A percentile compares a stretch with the other conserved stretches of the same genome.
Evolutionary conservation across 2,329 filamentous ascomycete species (phyloP).

Genomic region (Colletotrichum agaves): DNA sequence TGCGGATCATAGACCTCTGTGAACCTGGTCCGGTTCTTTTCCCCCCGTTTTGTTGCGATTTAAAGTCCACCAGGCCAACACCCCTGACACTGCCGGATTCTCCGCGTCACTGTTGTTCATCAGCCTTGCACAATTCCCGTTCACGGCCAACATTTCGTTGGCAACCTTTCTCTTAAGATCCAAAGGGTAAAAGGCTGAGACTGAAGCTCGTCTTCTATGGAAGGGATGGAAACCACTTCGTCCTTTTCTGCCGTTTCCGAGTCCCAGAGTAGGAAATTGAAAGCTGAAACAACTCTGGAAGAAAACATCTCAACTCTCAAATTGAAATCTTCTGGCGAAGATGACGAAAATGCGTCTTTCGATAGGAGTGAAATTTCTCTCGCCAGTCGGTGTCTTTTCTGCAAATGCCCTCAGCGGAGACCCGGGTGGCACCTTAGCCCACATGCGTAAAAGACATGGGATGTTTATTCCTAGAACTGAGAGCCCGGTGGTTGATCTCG

Average conservation of each 20-base stretch:
- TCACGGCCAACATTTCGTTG: too few species aligned
- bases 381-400: not conserved
- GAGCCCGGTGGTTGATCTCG: not conserved
- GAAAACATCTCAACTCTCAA: not conserved
- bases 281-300: fast-evolving
- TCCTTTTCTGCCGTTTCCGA: too few species aligned
- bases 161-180: too few species aligned
- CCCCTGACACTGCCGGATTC: not conserved
- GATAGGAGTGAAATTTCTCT: not conserved
- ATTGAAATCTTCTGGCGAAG: not conserved
- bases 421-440: not conserved
- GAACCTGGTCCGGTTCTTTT: not conserved
- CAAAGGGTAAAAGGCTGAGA: too few species aligned
- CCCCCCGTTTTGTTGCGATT: too few species aligned
- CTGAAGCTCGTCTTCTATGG: too few species aligned
- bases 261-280: too few species aligned
- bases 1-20: not conserved
- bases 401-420: not conserved
- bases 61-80: not conserved
- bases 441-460: constrained; percentile 1
- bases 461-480: not conserved
- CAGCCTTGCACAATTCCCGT: not conserved
- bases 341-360: not conserved
- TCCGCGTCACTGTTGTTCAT: not conserved
- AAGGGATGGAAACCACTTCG: not conserved